These are phyloP conservation scores for Nannizziopsis arthrosporioides DNA, from an alignment of 2,329 filamentous ascomycete species.

Conservation along the genomic window DNA sequence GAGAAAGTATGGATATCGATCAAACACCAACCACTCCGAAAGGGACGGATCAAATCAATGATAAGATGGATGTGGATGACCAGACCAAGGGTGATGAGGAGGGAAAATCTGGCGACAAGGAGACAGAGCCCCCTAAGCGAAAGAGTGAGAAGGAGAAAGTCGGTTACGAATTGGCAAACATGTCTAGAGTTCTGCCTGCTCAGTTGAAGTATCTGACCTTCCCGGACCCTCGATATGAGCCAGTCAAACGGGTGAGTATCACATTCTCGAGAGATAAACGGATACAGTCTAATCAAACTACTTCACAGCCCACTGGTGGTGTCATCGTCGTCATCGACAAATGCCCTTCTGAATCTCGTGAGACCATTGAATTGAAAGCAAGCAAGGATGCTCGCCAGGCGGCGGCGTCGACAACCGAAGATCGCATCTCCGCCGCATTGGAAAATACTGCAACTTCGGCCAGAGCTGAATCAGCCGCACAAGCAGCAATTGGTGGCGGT, in stretches of 20 bases:
- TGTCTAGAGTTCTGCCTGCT: slow-evolving; percentile 82
- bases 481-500: slow-evolving; percentile 31
- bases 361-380: slow-evolving; percentile 79
- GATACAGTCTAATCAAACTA: slow-evolving; percentile 27
- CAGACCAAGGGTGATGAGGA: slow-evolving; percentile 53
- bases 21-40: slow-evolving; percentile 64
- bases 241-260: slow-evolving; percentile 68
- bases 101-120: slow-evolving; percentile 46
- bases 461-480: slow-evolving; percentile 10
- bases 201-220: slow-evolving; percentile 96
- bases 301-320: slow-evolving; percentile 69
- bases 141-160: slow-evolving; percentile 92
- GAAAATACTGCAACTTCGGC: slow-evolving; percentile 10
- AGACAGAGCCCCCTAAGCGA: slow-evolving; percentile 60
- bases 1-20: slow-evolving; percentile 94
- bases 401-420: slow-evolving; percentile 30
- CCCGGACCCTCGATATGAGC: slow-evolving; percentile 78
- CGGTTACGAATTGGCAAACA: slow-evolving; percentile 91
- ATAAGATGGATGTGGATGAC: slow-evolving; percentile 72
- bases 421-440: slow-evolving; percentile 33
- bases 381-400: slow-evolving; percentile 52
- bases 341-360: slow-evolving; percentile 63
- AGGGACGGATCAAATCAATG: slow-evolving; percentile 46
- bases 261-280: not conserved
- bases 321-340: slow-evolving; percentile 85